Evolutionary conservation across 768 basidiomycete species (phyloP).

Genomic region (Suillus occidentalis): DNA sequence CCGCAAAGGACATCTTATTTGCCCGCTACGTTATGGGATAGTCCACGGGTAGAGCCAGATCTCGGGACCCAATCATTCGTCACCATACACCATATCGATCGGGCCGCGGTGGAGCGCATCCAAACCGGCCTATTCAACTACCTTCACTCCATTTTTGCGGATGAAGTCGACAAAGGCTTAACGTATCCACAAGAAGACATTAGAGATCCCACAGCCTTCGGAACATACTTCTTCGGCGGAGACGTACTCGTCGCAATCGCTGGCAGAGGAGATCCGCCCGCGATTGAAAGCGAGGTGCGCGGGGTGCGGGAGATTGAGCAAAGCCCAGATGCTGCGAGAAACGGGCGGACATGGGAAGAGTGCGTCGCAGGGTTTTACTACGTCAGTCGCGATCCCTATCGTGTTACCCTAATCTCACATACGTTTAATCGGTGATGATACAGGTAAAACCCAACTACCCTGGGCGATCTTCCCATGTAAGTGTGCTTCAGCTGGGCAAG

Average conservation of each 20-base stretch:
- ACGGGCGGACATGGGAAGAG: slow-evolving; percentile 60
- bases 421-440: slow-evolving; percentile 4
- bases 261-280: slow-evolving; percentile 16
- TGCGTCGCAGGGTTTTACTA: slow-evolving; percentile 80
- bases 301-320: slow-evolving; percentile 20
- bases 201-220: slow-evolving; percentile 55
- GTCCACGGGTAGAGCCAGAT: slow-evolving; percentile 25
- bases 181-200: slow-evolving; percentile 86
- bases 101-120: slow-evolving; percentile 22
- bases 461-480: slow-evolving; percentile 84
- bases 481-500: slow-evolving; percentile 30
- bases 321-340: slow-evolving; percentile 45
- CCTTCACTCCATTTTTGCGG: slow-evolving; percentile 63
- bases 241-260: slow-evolving; percentile 73
- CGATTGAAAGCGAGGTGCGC: slow-evolving; percentile 16
- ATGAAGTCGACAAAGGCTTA: slow-evolving; percentile 69
- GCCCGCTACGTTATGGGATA: slow-evolving; percentile 50
- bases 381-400: slow-evolving; percentile 40
- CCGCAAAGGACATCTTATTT: slow-evolving; percentile 30
- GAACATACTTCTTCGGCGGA: slow-evolving; percentile 73
- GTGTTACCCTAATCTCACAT: slow-evolving; percentile 3
- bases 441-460: slow-evolving; percentile 89
- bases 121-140: slow-evolving; percentile 57
- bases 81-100: slow-evolving; percentile 39
- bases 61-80: slow-evolving; percentile 21